Conservation (phyloP, 768 basidiomycete genomes). For the Fistulinella prunicolor region DNA sequence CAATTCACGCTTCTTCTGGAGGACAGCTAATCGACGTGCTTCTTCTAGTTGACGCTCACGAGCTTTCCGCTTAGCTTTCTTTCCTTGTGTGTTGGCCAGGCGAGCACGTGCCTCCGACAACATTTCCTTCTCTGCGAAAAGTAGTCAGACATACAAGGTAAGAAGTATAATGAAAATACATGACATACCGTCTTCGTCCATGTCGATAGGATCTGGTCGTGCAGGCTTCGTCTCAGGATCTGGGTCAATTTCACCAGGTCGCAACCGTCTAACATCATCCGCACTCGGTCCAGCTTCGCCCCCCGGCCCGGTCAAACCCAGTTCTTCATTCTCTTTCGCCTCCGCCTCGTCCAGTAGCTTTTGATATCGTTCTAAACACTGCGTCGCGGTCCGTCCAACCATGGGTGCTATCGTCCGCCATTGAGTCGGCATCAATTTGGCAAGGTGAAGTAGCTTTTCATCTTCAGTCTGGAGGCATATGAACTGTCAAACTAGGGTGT, state of each 20-base stretch:
- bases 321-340: slow-evolving; percentile 91
- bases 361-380: slow-evolving; percentile 97
- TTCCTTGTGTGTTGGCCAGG: slow-evolving; percentile 98
- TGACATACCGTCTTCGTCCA: slow-evolving; percentile 93
- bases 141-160: background rate
- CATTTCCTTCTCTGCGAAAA: slow-evolving; percentile 91
- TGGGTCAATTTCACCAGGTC: slow-evolving; percentile 97
- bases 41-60: slow-evolving; percentile 97
- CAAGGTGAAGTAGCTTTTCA: slow-evolving; percentile 95
- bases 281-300: slow-evolving; percentile 79
- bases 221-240: slow-evolving; percentile 99
- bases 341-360: slow-evolving; percentile 97
- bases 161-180: background rate
- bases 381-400: slow-evolving; percentile 95
- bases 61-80: slow-evolving; percentile 98
- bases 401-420: slow-evolving; percentile 99
- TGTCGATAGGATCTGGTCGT: slow-evolving; percentile 97
- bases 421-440: slow-evolving; percentile 99
- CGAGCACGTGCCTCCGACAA: slow-evolving; percentile 97
- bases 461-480: slow-evolving; percentile 74
- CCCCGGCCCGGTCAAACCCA: slow-evolving; percentile 84
- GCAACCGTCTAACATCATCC: slow-evolving; percentile 85
- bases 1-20: slow-evolving; percentile 97
- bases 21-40: slow-evolving; percentile 85
- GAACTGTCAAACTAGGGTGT: background rate